Conservation (phyloP, 176 grass and related monocot species). For the Carex cristatella region DNA sequence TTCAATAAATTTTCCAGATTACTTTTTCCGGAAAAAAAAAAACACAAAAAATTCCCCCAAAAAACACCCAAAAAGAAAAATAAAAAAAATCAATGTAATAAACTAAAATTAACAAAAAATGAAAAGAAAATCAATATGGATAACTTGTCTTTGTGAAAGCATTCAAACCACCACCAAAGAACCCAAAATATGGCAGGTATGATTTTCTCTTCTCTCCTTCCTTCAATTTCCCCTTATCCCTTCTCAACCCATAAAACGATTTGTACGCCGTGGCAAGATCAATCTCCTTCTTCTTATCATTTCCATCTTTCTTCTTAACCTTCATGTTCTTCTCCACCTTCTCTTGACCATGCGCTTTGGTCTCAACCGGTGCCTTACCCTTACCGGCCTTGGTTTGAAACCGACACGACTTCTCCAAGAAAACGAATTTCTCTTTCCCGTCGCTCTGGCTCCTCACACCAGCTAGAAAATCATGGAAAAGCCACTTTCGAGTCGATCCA, state of each 20-base stretch:
- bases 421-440: conserved; percentile 77
- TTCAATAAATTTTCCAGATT: not conserved
- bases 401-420: conserved; percentile 21
- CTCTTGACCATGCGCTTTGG: not conserved
- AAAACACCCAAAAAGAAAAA: not conserved
- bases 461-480: conserved; percentile 37
- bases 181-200: conserved; percentile 43
- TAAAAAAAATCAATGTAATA: not conserved
- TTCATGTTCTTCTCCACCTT: not conserved
- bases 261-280: conserved; percentile 59
- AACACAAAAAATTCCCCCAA: not conserved
- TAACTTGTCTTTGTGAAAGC: conserved; percentile 15
- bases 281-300: conserved; percentile 24
- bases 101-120: not conserved
- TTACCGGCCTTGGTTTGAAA: not conserved
- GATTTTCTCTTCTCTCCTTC: conserved; percentile 30
- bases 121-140: not conserved
- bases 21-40: not conserved
- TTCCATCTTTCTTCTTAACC: conserved; percentile 5
- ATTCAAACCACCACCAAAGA: conserved; percentile 24
- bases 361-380: not conserved
- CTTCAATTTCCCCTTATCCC: not conserved
- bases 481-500: conserved; percentile 23
- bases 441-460: conserved; percentile 45
- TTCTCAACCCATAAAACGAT: conserved; percentile 46